Conservation (phyloP, 2,329 filamentous ascomycete genomes). For the Botryotinia convoluta region DNA sequence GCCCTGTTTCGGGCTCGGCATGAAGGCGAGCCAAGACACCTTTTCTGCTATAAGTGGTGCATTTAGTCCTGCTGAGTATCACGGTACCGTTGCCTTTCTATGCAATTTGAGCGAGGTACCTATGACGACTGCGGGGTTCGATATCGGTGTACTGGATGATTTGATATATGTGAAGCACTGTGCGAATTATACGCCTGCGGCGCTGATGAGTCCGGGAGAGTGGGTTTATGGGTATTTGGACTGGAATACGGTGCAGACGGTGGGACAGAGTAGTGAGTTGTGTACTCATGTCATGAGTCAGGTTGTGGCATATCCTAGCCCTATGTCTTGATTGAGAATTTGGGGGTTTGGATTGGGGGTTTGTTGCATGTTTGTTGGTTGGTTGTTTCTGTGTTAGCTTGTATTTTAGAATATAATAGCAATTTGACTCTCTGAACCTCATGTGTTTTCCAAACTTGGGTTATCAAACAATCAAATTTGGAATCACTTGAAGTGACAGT, state of each 20-base stretch:
- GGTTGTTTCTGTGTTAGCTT: not conserved
- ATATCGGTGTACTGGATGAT: not conserved
- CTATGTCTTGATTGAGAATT: not conserved
- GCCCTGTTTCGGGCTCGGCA: not conserved
- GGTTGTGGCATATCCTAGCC: not conserved
- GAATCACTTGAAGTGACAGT: not conserved
- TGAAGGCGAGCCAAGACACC: not conserved
- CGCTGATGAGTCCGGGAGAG: not conserved
- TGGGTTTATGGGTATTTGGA: constrained; percentile 8
- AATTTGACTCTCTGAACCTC: not conserved
- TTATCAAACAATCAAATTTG: not conserved
- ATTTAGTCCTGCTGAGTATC: not conserved
- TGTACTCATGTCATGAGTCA: not conserved
- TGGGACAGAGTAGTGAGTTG: constrained; percentile 9
- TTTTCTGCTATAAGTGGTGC: not conserved
- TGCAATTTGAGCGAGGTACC: not conserved
- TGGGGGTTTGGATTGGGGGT: not conserved
- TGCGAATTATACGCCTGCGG: not conserved
- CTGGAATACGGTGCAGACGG: not conserved
- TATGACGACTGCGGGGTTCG: not conserved
- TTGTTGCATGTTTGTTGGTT: not conserved
- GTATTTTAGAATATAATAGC: not conserved
- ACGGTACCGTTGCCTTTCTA: not conserved
- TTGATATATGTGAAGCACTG: constrained; percentile 1
- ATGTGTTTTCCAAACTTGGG: not conserved